Evolutionary conservation across 2,329 filamentous ascomycete genomes (phyloP), one percentile per base, ranked within the genome.

Genomic region (Clonostachys solani): DNA sequence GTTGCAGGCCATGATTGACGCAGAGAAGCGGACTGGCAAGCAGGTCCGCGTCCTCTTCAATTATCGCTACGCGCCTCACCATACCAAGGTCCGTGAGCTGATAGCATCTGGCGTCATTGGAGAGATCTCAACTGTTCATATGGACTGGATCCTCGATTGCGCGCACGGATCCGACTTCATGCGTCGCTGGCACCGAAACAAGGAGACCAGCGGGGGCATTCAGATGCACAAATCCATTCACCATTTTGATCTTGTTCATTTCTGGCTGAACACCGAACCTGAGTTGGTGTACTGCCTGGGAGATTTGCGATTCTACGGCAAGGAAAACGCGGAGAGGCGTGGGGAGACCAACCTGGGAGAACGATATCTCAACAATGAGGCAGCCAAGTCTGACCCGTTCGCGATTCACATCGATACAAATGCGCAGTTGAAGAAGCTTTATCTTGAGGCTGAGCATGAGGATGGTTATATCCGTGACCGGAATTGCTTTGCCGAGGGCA

Each of bases 201-300:
- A 73, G 56, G 60, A 64, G 17, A 77, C 74, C 54, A 71, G 67
- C 18, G 73, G 73, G 10, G 73, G 73, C 1, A 56, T 77, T 15
- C 60, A 74, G 5, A 69, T 77, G 41, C 73, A 76, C 56, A 77
- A 77, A 50, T 72, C 71, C 3, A 77, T 71, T 6, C 73, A 77
- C 43, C 73, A 77, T 48, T 77, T 75, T 47, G 73, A 77, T 49
- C 61, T 77, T 10, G 68, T 76, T n/a, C 73, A 75, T 38, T 77
- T 74, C 47, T 77, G 73, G 73, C 59, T 77, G 6, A 59, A 63
- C 23, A 71, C 66, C 2, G 56, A 62, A 7, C 73, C 73, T 0
- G 60, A 64, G 40, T 69, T 66, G 0, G 73, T 76, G 0, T 71
- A 71, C 44, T 69, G 69, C 10, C 63, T 72, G 47, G 73, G 73